Percentiles rank a stretch among this genome's conserved stretches.
phyloP scores from a whole-genome alignment of 805 yeast species.

The Saturnispora serradocipensis region DNA sequence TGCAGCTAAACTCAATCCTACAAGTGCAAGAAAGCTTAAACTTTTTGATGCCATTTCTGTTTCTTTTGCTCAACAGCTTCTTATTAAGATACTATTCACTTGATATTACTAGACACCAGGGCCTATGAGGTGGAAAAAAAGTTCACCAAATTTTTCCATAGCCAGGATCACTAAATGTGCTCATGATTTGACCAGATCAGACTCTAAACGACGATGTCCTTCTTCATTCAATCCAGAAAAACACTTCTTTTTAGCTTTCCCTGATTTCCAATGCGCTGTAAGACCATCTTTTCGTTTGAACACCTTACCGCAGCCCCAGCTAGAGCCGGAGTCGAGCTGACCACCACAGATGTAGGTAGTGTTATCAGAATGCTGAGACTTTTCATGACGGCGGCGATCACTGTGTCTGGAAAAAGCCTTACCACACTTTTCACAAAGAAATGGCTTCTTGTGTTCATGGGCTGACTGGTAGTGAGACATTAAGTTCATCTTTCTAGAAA shows the following conservation, averaged over 20 bases:
- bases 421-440: conserved; percentile 23
- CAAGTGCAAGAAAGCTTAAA: neutral
- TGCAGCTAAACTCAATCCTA: conserved; percentile 8
- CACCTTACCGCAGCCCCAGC: conserved; percentile 30
- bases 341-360: conserved; percentile 26
- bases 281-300: conserved; percentile 30
- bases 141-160: neutral
- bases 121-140: neutral
- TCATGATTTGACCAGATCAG: conserved; percentile 4
- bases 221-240: conserved; percentile 16
- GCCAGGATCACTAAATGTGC: neutral
- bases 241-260: conserved; percentile 28
- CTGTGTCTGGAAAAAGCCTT: conserved; percentile 28
- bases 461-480: conserved; percentile 27
- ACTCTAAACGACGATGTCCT: conserved; percentile 4
- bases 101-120: neutral
- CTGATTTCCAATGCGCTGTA: conserved; percentile 30
- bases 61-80: neutral
- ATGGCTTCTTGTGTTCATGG: conserved; percentile 28
- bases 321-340: conserved; percentile 19
- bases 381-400: conserved; percentile 28
- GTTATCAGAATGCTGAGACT: conserved; percentile 24
- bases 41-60: neutral
- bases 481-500: conserved; percentile 28
- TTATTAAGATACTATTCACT: neutral